These are phyloP conservation scores for Andalucia godoyi DNA, from an alignment of 78 protist genomes.

Conservation along the genomic window DNA sequence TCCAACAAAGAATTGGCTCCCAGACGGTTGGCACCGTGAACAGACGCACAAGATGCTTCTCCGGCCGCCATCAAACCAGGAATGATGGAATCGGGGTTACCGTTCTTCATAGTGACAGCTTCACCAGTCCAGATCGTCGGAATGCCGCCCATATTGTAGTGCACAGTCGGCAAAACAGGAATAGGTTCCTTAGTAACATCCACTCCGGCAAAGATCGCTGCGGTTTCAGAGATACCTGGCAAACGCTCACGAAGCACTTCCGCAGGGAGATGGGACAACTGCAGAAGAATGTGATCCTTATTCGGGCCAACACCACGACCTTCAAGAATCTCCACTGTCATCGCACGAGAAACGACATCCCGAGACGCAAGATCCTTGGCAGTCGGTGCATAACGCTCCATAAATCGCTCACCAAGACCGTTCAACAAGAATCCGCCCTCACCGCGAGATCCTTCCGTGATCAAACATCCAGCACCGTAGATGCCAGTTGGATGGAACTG, in stretches of 20 bases:
- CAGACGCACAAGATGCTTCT: slow-evolving; percentile 90
- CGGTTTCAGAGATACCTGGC: slow-evolving; percentile 96
- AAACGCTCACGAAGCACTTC: slow-evolving; percentile 67
- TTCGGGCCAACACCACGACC: slow-evolving; percentile 82
- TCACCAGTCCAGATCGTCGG: slow-evolving; percentile 92
- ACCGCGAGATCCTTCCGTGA: slow-evolving; percentile 98
- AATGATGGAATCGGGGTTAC: slow-evolving; percentile 47
- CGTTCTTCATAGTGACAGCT: slow-evolving; percentile 27
- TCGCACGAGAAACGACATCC: slow-evolving; percentile 97
- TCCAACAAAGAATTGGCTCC: slow-evolving; percentile 98
- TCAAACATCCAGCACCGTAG: slow-evolving; percentile 96
- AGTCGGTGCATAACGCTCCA: slow-evolving; percentile 97
- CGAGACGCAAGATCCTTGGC: slow-evolving; percentile 97
- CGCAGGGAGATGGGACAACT: slow-evolving; percentile 47
- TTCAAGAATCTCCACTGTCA: slow-evolving; percentile 89
- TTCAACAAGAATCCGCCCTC: slow-evolving; percentile 97
- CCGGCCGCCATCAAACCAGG: slow-evolving; percentile 95
- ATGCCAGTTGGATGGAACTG: slow-evolving; percentile 99
- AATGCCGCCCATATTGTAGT: slow-evolving; percentile 99
- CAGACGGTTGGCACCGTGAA: slow-evolving; percentile 95
- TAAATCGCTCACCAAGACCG: slow-evolving; percentile 93
- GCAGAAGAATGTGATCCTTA: slow-evolving; percentile 91
- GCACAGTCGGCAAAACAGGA: slow-evolving; percentile 97
- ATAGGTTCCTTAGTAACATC: slow-evolving; percentile 97
- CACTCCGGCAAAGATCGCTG: slow-evolving; percentile 95